phyloP scores from a whole-genome alignment of 2,329 filamentous ascomycete genomes.

The Fusarium sp. region DNA sequence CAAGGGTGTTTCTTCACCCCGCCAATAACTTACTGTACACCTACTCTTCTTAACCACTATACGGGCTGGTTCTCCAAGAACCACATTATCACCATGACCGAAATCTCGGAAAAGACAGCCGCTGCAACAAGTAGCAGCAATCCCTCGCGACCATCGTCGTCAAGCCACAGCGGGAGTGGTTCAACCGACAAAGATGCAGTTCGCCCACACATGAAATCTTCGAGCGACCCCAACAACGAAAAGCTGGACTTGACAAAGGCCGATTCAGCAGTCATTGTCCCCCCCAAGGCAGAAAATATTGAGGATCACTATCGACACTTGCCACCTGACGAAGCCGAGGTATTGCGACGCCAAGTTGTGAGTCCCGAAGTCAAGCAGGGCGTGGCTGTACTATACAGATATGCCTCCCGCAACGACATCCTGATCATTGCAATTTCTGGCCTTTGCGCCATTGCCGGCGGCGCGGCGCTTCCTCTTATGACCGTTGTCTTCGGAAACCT shows the following conservation, averaged over 20 bases:
- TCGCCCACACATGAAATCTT: slow-evolving; percentile 20
- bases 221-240: slow-evolving; percentile 23
- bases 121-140: slow-evolving; percentile 33
- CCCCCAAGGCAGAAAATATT: slow-evolving; percentile 49
- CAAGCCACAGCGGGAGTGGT: slow-evolving; percentile 46
- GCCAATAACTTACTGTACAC: not conserved
- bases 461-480: slow-evolving; percentile 82
- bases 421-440: slow-evolving; percentile 69
- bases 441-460: slow-evolving; percentile 74
- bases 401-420: slow-evolving; percentile 72
- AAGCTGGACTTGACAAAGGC: slow-evolving; percentile 51
- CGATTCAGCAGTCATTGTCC: slow-evolving; percentile 54
- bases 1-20: slow-evolving; percentile 10
- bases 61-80: not conserved
- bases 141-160: slow-evolving; percentile 44
- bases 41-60: not conserved
- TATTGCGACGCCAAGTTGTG: slow-evolving; percentile 75
- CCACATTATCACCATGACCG: slow-evolving; percentile 30
- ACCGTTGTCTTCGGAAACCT: slow-evolving; percentile 84
- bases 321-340: slow-evolving; percentile 70
- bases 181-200: slow-evolving; percentile 44
- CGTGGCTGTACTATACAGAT: slow-evolving; percentile 74
- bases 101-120: slow-evolving; percentile 40
- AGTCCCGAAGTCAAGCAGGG: slow-evolving; percentile 71
- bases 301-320: slow-evolving; percentile 70